A percentile compares a stretch with the other conserved stretches of the same genome.
Conservation (phyloP, 1,284 basidiomycete genomes). For the Rugosomyces carneus region DNA sequence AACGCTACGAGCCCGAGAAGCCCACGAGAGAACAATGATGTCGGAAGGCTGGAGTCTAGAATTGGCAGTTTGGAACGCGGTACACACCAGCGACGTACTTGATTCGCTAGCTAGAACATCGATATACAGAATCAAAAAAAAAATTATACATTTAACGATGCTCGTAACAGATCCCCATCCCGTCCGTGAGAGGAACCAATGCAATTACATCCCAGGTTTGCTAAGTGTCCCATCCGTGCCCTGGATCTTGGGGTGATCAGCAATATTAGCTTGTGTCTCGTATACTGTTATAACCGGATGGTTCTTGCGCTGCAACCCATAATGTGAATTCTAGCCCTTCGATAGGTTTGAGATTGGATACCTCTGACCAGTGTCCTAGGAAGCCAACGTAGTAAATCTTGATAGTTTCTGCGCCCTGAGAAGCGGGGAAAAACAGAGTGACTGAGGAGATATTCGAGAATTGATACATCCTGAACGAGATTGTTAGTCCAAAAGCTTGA, state of each 20-base stretch:
- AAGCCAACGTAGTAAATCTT: constrained; percentile 75
- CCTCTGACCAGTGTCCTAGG: constrained; percentile 74
- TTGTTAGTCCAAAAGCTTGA: neutral
- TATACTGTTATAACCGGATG: constrained; percentile 73
- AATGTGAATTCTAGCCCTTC: neutral
- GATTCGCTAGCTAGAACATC: neutral
- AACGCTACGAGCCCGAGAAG: constrained; percentile 11
- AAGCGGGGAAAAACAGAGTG: constrained; percentile 67
- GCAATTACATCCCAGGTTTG: constrained; percentile 30
- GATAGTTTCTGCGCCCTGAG: constrained; percentile 66
- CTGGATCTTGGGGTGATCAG: constrained; percentile 75
- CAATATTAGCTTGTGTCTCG: constrained; percentile 71
- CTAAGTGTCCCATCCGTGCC: constrained; percentile 58
- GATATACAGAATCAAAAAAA: neutral
- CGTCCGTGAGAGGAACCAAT: neutral
- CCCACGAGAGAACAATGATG: constrained; percentile 20
- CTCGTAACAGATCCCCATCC: too few species aligned
- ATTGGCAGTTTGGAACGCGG: constrained; percentile 14
- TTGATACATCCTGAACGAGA: constrained; percentile 54
- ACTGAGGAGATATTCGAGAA: constrained; percentile 70
- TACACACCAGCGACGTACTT: constrained; percentile 1
- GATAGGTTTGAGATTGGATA: constrained; percentile 20
- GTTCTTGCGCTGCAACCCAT: constrained; percentile 46
- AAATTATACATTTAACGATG: neutral
- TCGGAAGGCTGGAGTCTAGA: constrained; percentile 17